phyloP scores from a whole-genome alignment of 352 stramenopile species.

The Phytophthora colocasiae region DNA sequence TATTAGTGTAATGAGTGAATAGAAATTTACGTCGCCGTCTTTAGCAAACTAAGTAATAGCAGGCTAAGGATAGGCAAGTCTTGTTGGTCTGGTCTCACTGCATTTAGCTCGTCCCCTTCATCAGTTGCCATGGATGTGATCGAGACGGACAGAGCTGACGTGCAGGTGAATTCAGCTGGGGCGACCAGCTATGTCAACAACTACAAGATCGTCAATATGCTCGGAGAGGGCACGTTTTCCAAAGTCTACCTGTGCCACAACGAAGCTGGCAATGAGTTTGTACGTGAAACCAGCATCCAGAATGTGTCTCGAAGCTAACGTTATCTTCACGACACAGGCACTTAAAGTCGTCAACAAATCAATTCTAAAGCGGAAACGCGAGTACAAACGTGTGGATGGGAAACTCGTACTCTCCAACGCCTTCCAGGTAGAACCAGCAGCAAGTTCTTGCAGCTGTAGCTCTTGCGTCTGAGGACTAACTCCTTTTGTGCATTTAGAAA shows the following conservation, averaged over 20 bases:
- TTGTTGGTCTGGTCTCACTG: not conserved
- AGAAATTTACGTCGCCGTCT: not conserved
- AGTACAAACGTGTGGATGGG: slow-evolving; percentile 81
- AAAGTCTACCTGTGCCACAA: slow-evolving; percentile 79
- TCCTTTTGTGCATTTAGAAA: slow-evolving; percentile 44
- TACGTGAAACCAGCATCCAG: slow-evolving; percentile 30
- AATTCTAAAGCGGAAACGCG: slow-evolving; percentile 84
- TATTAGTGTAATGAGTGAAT: slow-evolving; percentile 6
- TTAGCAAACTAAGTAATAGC: not conserved
- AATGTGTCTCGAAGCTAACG: too few relatives aligned
- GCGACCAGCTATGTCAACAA: slow-evolving; percentile 74
- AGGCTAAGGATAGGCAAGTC: slow-evolving; percentile 19
- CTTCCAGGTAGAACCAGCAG: slow-evolving; percentile 31
- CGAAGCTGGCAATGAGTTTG: slow-evolving; percentile 55
- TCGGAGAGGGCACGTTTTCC: slow-evolving; percentile 81
- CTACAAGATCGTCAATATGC: slow-evolving; percentile 67
- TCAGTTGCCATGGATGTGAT: slow-evolving; percentile 52
- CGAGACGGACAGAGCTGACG: slow-evolving; percentile 66
- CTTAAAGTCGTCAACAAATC: slow-evolving; percentile 90
- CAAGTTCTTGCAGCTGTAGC: too few relatives aligned
- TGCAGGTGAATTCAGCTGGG: slow-evolving; percentile 68
- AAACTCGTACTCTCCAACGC: slow-evolving; percentile 83
- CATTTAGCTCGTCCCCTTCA: slow-evolving; percentile 8
- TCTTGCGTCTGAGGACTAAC: too few relatives aligned
- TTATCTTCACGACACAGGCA: slow-evolving; percentile 40